phyloP scores from a whole-genome alignment of 2,329 filamentous ascomycete species.

The Nectriaceae sp. region DNA sequence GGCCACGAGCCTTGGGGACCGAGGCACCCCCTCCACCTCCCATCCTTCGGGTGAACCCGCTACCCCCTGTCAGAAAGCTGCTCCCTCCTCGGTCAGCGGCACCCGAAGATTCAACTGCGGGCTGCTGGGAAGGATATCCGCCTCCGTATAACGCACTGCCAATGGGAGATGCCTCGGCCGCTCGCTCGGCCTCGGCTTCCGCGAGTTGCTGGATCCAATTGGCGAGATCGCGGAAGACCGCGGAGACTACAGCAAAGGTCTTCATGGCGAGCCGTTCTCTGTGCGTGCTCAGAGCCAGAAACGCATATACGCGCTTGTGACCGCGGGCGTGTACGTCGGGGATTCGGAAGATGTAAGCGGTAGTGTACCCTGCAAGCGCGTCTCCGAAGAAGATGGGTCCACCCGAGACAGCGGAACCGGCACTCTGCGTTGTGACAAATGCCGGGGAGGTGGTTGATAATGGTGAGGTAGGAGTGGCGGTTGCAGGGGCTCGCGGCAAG shows the following conservation, averaged over 20 bases:
- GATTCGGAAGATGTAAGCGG: conserved; percentile 70
- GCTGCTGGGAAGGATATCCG: conserved; percentile 28
- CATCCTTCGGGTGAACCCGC: conserved; percentile 60
- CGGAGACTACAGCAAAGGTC: conserved; percentile 62
- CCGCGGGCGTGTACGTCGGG: conserved; percentile 68
- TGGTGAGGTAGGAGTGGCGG: conserved; percentile 40
- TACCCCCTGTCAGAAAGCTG: conserved; percentile 58
- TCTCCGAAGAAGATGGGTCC: conserved; percentile 72
- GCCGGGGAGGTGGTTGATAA: conserved; percentile 43
- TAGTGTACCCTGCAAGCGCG: conserved; percentile 65
- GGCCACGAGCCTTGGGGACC: conserved; percentile 58
- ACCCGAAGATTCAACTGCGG: conserved; percentile 32
- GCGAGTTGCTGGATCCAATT: conserved; percentile 67
- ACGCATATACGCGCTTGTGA: conserved; percentile 69
- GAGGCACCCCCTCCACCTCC: conserved; percentile 57
- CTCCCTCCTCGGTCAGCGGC: conserved; percentile 46
- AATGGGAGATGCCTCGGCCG: conserved; percentile 45
- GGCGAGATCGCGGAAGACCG: conserved; percentile 64
- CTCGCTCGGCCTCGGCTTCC: conserved; percentile 62
- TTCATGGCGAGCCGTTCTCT: conserved; percentile 67
- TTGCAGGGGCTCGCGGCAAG: conserved; percentile 56
- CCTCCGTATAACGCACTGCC: conserved; percentile 43
- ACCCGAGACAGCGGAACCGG: conserved; percentile 58
- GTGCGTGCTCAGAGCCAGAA: conserved; percentile 66
- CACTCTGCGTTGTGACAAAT: conserved; percentile 56